Conservation (phyloP, 495 filamentous ascomycete species). For the Ramalina intermedia region DNA sequence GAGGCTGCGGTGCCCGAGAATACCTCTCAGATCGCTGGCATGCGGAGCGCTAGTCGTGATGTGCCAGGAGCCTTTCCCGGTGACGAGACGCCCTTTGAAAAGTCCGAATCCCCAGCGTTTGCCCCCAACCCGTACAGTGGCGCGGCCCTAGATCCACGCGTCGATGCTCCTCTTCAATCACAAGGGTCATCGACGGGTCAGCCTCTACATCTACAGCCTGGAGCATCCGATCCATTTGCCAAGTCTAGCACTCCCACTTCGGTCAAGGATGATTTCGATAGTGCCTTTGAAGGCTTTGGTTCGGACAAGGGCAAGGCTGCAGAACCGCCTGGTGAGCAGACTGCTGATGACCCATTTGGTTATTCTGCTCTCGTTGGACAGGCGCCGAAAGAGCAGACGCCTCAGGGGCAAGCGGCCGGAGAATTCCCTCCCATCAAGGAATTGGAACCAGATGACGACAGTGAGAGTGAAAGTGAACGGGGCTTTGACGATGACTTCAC, state of each 20-base stretch:
- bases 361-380: constrained; percentile 20
- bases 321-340: constrained; percentile 24
- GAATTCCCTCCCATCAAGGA: constrained; percentile 94
- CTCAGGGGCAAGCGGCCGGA: constrained; percentile 15
- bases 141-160: constrained; percentile 11
- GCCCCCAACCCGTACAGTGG: constrained; percentile 6
- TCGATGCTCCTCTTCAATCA: constrained; percentile 2
- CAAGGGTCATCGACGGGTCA: background rate
- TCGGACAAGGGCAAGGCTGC: constrained; percentile 34
- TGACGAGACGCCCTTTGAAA: constrained; percentile 22
- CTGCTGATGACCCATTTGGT: constrained; percentile 15
- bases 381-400: background rate
- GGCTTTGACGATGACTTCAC: constrained; percentile 92
- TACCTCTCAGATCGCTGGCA: constrained; percentile 12
- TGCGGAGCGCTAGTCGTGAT: constrained; percentile 16
- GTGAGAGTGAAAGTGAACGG: constrained; percentile 63
- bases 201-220: background rate
- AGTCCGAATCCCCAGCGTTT: background rate
- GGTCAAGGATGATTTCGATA: constrained; percentile 63
- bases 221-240: constrained; percentile 36
- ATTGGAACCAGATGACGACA: constrained; percentile 58
- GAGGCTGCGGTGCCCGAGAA: constrained; percentile 2
- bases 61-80: constrained; percentile 47
- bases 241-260: constrained; percentile 37
- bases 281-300: constrained; percentile 52